A percentile compares a stretch with the other conserved stretches of the same genome.
Evolutionary conservation across 441 rosid genomes (phyloP).

Genomic region (Codiaeum variegatum): DNA sequence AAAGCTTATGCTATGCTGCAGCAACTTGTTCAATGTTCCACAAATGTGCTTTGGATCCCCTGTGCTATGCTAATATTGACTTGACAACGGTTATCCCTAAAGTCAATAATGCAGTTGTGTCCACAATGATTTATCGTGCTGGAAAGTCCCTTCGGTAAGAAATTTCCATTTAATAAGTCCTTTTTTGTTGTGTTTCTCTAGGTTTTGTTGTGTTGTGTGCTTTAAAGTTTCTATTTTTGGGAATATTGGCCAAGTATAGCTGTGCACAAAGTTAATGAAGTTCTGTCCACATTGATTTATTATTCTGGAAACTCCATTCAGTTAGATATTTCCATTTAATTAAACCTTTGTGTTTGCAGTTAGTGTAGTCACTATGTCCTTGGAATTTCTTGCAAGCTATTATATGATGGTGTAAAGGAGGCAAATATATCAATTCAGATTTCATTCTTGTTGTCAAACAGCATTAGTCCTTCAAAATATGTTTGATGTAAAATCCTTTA

Average conservation of each 20-base stretch:
- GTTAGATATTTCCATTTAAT: not conserved
- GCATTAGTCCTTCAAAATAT: not conserved
- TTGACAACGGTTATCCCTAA: conserved; percentile 58
- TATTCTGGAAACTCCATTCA: not conserved
- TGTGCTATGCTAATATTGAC: conserved; percentile 63
- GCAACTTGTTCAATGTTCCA: conserved; percentile 75
- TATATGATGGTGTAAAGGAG: not conserved
- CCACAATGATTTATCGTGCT: conserved; percentile 76
- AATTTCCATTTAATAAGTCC: not conserved
- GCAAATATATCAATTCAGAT: not conserved
- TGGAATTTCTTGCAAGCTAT: no score
- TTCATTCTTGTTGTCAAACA: not conserved
- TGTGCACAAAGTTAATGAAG: not conserved
- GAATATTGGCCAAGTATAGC: not conserved
- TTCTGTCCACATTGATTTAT: not conserved
- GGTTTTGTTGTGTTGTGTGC: not conserved
- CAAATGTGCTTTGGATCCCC: conserved; percentile 77
- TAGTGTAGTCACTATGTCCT: not conserved
- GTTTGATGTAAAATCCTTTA: not conserved
- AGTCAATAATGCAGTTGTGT: conserved; percentile 64
- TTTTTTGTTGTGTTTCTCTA: not conserved
- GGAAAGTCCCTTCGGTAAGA: conserved; percentile 71
- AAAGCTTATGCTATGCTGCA: conserved; percentile 67
- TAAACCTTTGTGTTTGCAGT: not conserved
- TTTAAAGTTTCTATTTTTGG: not conserved